Base-by-base conservation (phyloP, 345 rosid genomes). In the Melaleuca quinquenervia region DNA sequence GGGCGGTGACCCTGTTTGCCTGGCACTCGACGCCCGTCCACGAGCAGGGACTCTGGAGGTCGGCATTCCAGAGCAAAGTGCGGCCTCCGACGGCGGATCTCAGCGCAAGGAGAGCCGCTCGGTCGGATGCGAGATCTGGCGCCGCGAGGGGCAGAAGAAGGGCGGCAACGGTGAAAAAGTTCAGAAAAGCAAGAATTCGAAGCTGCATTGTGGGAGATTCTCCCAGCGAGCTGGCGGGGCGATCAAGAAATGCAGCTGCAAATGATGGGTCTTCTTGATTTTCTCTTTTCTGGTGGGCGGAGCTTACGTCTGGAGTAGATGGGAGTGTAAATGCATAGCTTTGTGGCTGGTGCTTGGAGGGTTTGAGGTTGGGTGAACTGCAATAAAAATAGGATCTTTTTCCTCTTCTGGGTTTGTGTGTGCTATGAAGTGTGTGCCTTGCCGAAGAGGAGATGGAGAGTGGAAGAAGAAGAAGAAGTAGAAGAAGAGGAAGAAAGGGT, bases 41-140 rank as follows among this genome's bases (percentile, higher is more conserved):
- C 11, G 80, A 78, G 26, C 94, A 92, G 8, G 94, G 94, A 86
- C 83, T 86, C 52, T 54, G 62, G 56, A 84, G 90, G 56, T 76
- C 62, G 1, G 41, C 52, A 48, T 92, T 87, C 94, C 94, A 92
- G 88, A 90, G 88, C 26, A 89, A 85, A n/a, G 92, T 92, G 15
- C 94, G 88, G 64, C 94, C 94, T 5, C 89, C 89, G 62, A 92
- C 89, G 52, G 94, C 85, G 52, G 91, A 84, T 54, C 92, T 88
- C 84, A 92, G 91, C 44, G 85, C 54, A 78, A 92, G 87, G n/a
- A 92, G 91, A 16, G 92, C 94, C 7, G 88, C 85, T 5, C 87
- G 89, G 89, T 92, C 94, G 86, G 88, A 85, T 56, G 88, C 86
- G 82, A 91, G 92, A 89, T 90, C 91, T 88, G 91, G 86, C 9